Evolutionary conservation across 1,284 basidiomycete species (phyloP).

Genomic region (Thecaphora thlaspeos): DNA sequence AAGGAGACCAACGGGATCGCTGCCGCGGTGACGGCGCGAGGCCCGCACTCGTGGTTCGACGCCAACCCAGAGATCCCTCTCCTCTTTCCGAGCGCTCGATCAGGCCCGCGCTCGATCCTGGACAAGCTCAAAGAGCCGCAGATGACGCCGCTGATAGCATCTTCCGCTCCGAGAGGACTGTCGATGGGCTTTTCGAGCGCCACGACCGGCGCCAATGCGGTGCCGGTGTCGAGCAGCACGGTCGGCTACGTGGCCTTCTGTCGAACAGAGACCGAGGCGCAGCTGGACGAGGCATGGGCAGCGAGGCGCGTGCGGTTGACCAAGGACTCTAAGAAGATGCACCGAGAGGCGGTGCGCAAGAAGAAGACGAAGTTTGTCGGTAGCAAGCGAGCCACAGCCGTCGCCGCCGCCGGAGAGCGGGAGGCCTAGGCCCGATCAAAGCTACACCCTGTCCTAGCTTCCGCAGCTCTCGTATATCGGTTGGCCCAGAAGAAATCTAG

Average conservation of each 20-base stretch:
- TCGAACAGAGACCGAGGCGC: background rate
- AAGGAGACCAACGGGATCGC: too few species aligned
- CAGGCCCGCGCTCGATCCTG: background rate
- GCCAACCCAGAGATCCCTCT: background rate
- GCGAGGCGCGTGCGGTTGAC: background rate
- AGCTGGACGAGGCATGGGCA: background rate
- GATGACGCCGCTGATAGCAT: background rate
- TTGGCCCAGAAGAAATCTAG: too few species aligned
- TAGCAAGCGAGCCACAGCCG: background rate
- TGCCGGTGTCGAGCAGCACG: background rate
- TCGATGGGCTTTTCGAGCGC: too few species aligned
- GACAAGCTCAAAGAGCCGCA: background rate
- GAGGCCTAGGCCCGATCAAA: too few species aligned
- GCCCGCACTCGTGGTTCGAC: conserved; percentile 2
- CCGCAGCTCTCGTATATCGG: too few species aligned
- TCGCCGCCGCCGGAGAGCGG: background rate
- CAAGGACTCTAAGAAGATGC: background rate
- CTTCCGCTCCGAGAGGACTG: background rate
- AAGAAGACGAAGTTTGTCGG: background rate
- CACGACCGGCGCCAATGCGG: background rate
- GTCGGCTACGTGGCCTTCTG: background rate
- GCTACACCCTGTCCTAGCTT: too few species aligned
- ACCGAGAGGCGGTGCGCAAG: conserved; percentile 1
- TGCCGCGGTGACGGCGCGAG: background rate
- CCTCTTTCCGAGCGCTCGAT: background rate